Evolutionary conservation across 148 eudicot genomes (phyloP), one percentile per base, ranked within the genome.

Genomic region (Spergularia marina): DNA sequence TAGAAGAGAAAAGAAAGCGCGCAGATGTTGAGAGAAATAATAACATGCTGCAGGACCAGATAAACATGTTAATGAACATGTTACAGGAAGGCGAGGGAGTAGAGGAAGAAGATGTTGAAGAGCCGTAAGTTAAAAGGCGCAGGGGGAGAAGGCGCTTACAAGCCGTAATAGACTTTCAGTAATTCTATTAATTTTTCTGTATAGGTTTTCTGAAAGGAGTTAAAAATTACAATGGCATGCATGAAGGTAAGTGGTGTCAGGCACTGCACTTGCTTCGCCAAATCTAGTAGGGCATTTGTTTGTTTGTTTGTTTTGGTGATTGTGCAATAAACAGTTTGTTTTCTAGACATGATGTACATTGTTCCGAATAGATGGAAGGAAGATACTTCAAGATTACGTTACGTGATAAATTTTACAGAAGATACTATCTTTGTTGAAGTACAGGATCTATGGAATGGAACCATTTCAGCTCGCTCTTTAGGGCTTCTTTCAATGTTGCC

Each of bases 31-130:
- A 95, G 79, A 82, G 98, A 74, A 88, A 92, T 67, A 95, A 95
- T 34, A 47, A 82, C 7, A 82, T 95, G 94, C 81, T 95, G 72
- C 98, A 90, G 74, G 89, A 89, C 83, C 98, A 95, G 68, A 85
- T 92, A 60, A 84, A 84, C 72, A 92, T 95, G 97, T 83, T 95
- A 76, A 92, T 95, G 98, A 85, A 90, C 86, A 85, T 91, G 96
- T 52, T 94, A 61, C 91, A 90, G 65, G 97, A 91, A 53, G 81
- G 82, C 41, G 93, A 90, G 63, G 75, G 81, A 21, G 64, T 71
- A 47, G 83, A 53, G 12, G 87, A 77, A 36, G 85, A 77, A 12
- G 89, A 75, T 13, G 86, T 82, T 2, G 87, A 86, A 25, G 89
- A 81, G 54, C 86, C 71, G 76, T 30, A 30, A 30, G 2, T 30